These are phyloP conservation scores for Botrytis pseudocinerea DNA, from an alignment of 2,329 filamentous ascomycete genomes.

Conservation along the genomic window DNA sequence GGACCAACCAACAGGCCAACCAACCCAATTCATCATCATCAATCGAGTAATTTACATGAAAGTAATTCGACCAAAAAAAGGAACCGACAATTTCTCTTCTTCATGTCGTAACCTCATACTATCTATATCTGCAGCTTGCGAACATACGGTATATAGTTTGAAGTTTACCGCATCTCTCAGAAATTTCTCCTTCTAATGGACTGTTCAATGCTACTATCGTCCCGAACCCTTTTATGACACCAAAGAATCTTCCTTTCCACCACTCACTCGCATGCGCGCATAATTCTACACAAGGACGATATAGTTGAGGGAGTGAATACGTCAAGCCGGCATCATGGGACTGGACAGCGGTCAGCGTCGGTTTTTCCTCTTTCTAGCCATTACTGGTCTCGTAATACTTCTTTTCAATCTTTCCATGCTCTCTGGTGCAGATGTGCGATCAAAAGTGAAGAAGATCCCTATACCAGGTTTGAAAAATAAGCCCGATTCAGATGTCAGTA, in stretches of 20 bases:
- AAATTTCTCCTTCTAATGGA: conserved; percentile 1
- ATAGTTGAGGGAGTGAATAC: conserved; percentile 1
- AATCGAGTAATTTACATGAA: background rate
- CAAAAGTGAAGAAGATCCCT: conserved; percentile 34
- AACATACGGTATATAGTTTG: background rate
- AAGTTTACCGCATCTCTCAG: background rate
- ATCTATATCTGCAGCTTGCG: background rate
- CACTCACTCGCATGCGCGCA: background rate
- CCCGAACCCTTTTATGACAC: conserved; percentile 5
- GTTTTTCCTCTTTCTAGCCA: conserved; percentile 32
- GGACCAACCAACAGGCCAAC: background rate
- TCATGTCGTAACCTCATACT: background rate
- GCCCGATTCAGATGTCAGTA: conserved; percentile 29
- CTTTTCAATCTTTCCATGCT: conserved; percentile 37
- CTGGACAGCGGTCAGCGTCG: conserved; percentile 35
- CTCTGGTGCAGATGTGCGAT: conserved; percentile 33
- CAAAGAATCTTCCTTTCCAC: background rate
- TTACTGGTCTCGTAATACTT: conserved; percentile 33
- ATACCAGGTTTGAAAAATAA: conserved; percentile 28
- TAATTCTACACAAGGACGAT: background rate
- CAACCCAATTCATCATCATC: background rate
- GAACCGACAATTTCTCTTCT: background rate
- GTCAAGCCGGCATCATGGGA: conserved; percentile 27
- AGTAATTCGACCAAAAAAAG: background rate
- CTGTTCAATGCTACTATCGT: background rate